Conservation (phyloP, 2,329 filamentous ascomycete species). For the Fusarium cicatricum region DNA sequence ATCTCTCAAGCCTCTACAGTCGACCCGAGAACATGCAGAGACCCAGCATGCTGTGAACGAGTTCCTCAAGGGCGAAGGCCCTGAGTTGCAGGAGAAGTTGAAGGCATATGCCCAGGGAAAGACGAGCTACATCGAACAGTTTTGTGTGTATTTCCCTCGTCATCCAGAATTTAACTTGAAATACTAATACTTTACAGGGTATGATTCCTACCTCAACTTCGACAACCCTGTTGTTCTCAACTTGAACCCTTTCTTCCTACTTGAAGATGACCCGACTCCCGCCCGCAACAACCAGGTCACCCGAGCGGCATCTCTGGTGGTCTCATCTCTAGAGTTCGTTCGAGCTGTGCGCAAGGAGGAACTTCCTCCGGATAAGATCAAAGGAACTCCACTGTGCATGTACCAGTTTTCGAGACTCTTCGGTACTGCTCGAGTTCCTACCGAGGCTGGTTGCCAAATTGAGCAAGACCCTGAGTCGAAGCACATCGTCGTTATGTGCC, state of each 20-base stretch:
- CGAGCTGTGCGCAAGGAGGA: slow-evolving; percentile 93
- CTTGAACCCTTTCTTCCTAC: slow-evolving; percentile 95
- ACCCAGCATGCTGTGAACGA: slow-evolving; percentile 82
- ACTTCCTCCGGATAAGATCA: slow-evolving; percentile 85
- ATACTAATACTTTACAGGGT: slow-evolving; percentile 68
- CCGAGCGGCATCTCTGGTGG: slow-evolving; percentile 87
- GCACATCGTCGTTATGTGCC: slow-evolving; percentile 91
- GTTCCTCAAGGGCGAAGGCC: slow-evolving; percentile 83
- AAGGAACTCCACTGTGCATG: slow-evolving; percentile 91
- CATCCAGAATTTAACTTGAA: not conserved
- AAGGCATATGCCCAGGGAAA: slow-evolving; percentile 90
- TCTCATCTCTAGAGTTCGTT: slow-evolving; percentile 91
- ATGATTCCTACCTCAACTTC: slow-evolving; percentile 97
- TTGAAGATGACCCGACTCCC: slow-evolving; percentile 97
- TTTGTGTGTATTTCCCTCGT: slow-evolving; percentile 67
- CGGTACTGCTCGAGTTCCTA: slow-evolving; percentile 92
- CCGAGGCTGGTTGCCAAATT: slow-evolving; percentile 93
- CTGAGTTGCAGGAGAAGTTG: slow-evolving; percentile 84
- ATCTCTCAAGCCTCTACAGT: slow-evolving; percentile 83
- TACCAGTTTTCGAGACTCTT: slow-evolving; percentile 97
- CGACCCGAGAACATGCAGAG: slow-evolving; percentile 80
- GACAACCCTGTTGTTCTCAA: slow-evolving; percentile 98
- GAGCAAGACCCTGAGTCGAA: slow-evolving; percentile 93
- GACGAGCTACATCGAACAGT: slow-evolving; percentile 98
- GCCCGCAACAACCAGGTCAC: slow-evolving; percentile 97